These are phyloP conservation scores for Penicillium cinerascens DNA, from an alignment of 495 filamentous ascomycete species.

Conservation along the genomic window DNA sequence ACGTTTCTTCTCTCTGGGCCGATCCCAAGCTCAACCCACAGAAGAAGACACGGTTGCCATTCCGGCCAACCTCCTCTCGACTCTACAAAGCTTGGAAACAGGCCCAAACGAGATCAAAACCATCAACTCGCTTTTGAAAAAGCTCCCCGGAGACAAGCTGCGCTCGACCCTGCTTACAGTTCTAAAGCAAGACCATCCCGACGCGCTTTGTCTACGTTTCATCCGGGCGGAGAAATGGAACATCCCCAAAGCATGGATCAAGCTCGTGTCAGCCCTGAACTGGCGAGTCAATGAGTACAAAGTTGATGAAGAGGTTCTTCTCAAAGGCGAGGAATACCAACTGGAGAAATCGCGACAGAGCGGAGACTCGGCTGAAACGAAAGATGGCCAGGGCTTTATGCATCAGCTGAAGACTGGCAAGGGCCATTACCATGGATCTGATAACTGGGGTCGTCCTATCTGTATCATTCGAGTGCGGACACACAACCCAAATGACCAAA, in stretches of 20 bases:
- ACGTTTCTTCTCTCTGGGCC: slow-evolving; percentile 18
- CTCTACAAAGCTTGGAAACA: slow-evolving; percentile 19
- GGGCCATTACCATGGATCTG: slow-evolving; percentile 77
- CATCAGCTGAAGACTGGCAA: slow-evolving; percentile 83
- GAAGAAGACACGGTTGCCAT: slow-evolving; percentile 12
- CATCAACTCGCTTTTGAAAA: slow-evolving; percentile 17
- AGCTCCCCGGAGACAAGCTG: slow-evolving; percentile 64
- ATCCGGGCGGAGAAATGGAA: slow-evolving; percentile 94
- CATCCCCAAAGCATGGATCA: slow-evolving; percentile 79
- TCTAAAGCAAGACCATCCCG: slow-evolving; percentile 88
- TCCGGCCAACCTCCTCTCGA: slow-evolving; percentile 14
- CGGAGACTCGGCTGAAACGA: slow-evolving; percentile 49
- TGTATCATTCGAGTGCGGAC: slow-evolving; percentile 73
- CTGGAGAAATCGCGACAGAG: slow-evolving; percentile 51
- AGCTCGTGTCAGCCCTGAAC: slow-evolving; percentile 82
- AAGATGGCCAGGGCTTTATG: slow-evolving; percentile 73
- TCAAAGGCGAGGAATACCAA: slow-evolving; percentile 66
- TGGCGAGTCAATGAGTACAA: slow-evolving; percentile 77
- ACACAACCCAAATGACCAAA: slow-evolving; percentile 77
- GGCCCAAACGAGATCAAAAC: slow-evolving; percentile 22
- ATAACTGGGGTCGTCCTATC: slow-evolving; percentile 77
- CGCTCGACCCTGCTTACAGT: slow-evolving; percentile 76
- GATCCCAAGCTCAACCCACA: slow-evolving; percentile 8
- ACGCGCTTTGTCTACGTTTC: slow-evolving; percentile 81
- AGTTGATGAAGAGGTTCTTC: slow-evolving; percentile 76